A percentile compares a stretch with the other conserved stretches of the same genome.
phyloP scores from a whole-genome alignment of 495 filamentous ascomycete genomes.

The Emericellopsis terricola region DNA sequence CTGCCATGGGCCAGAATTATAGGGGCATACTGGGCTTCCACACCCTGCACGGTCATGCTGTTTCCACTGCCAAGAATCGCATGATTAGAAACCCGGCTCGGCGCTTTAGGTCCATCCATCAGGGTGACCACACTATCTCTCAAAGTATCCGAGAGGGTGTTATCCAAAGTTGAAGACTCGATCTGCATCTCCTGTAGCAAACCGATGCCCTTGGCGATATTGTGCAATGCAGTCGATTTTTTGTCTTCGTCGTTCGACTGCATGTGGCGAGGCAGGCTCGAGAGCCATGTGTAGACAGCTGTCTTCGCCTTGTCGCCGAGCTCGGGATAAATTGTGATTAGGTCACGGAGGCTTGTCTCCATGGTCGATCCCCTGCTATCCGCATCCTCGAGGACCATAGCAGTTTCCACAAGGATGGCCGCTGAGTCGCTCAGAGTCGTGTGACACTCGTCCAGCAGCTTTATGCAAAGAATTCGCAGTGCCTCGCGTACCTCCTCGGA shows the following conservation, averaged over 20 bases:
- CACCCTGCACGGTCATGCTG: conserved; percentile 5
- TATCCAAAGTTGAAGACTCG: conserved; percentile 53
- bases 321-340: conserved; percentile 42
- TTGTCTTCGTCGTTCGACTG: conserved; percentile 64
- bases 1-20: conserved; percentile 46
- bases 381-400: conserved; percentile 50
- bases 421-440: conserved; percentile 52
- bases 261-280: conserved; percentile 64
- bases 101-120: conserved; percentile 16
- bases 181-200: conserved; percentile 44
- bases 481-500: conserved; percentile 50
- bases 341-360: conserved; percentile 33
- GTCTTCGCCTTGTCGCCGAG: conserved; percentile 51
- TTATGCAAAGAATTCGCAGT: conserved; percentile 49
- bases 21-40: conserved; percentile 29
- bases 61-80: conserved; percentile 9
- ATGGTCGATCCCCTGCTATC: conserved; percentile 23
- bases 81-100: conserved; percentile 6
- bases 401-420: conserved; percentile 58
- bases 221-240: conserved; percentile 52
- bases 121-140: conserved; percentile 37
- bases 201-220: conserved; percentile 55
- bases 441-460: conserved; percentile 59
- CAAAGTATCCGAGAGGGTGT: conserved; percentile 44
- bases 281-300: conserved; percentile 64